Conservation (phyloP, 2,329 filamentous ascomycete genomes). For the Ceratocystis huliohia region DNA sequence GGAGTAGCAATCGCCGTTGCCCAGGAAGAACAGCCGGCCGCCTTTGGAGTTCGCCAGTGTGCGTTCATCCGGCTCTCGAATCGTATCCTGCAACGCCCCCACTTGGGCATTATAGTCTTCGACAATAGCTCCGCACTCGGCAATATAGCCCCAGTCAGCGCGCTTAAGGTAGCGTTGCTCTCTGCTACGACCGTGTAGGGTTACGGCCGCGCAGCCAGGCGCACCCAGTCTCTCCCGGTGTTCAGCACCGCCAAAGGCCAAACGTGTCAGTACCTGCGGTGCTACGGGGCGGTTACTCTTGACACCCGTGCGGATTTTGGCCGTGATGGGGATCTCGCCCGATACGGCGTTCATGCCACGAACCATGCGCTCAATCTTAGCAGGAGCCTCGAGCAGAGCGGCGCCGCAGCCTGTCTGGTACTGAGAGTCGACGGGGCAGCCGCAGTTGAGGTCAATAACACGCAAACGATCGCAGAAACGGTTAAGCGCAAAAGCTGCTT, state of each 20-base stretch:
- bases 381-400: slow-evolving; percentile 73
- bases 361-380: slow-evolving; percentile 87
- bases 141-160: slow-evolving; percentile 94
- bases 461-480: slow-evolving; percentile 69
- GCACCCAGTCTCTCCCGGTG: slow-evolving; percentile 57
- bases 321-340: slow-evolving; percentile 78
- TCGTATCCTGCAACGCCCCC: slow-evolving; percentile 59
- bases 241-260: slow-evolving; percentile 68
- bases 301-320: slow-evolving; percentile 89
- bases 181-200: slow-evolving; percentile 81
- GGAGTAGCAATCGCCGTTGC: slow-evolving; percentile 93
- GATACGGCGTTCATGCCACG: slow-evolving; percentile 93
- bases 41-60: slow-evolving; percentile 53
- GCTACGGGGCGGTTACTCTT: slow-evolving; percentile 68
- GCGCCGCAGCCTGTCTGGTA: slow-evolving; percentile 81
- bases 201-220: slow-evolving; percentile 85
- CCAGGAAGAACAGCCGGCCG: slow-evolving; percentile 75
- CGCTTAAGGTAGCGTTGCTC: slow-evolving; percentile 86
- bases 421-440: slow-evolving; percentile 91
- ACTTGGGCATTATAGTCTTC: slow-evolving; percentile 62
- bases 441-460: slow-evolving; percentile 90
- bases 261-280: slow-evolving; percentile 64
- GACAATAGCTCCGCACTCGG: slow-evolving; percentile 75
- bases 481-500: slow-evolving; percentile 71
- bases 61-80: slow-evolving; percentile 61